Conservation (phyloP, 352 stramenopile species). For the Globisporangium irregulare region DNA sequence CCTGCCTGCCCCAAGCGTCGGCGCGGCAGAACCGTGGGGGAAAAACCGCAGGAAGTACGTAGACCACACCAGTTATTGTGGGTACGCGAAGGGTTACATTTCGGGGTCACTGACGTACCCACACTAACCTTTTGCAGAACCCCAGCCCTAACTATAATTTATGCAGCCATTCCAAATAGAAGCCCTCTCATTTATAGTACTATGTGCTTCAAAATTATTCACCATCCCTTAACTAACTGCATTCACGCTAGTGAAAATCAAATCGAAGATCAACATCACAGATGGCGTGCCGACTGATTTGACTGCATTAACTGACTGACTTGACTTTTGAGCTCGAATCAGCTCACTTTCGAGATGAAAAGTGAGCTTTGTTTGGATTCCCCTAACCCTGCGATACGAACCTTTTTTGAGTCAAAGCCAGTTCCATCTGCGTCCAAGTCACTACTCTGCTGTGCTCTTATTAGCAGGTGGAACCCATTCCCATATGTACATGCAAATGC, state of each 20-base stretch:
- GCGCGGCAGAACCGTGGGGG: neutral
- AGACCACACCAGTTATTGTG: neutral
- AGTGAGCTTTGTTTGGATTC: neutral
- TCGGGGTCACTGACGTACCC: neutral
- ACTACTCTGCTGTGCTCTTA: neutral
- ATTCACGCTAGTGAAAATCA: neutral
- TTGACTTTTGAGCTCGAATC: neutral
- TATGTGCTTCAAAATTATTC: neutral
- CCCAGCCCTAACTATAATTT: constrained; percentile 3
- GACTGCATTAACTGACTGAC: neutral
- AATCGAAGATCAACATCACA: neutral
- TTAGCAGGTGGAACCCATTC: neutral
- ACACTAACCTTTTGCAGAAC: neutral
- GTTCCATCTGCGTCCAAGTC: neutral
- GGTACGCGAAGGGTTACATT: neutral
- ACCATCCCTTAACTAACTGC: neutral
- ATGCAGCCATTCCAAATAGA: constrained; percentile 17
- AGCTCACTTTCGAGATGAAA: neutral
- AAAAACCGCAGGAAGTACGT: neutral
- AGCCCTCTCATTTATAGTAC: neutral
- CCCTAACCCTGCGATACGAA: neutral
- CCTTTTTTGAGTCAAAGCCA: neutral
- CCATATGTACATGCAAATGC: neutral
- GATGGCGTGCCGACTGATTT: constrained; percentile 2
- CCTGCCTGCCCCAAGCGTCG: neutral